Conservation (phyloP, 148 eudicot genomes). For the Linanthus parryae region DNA sequence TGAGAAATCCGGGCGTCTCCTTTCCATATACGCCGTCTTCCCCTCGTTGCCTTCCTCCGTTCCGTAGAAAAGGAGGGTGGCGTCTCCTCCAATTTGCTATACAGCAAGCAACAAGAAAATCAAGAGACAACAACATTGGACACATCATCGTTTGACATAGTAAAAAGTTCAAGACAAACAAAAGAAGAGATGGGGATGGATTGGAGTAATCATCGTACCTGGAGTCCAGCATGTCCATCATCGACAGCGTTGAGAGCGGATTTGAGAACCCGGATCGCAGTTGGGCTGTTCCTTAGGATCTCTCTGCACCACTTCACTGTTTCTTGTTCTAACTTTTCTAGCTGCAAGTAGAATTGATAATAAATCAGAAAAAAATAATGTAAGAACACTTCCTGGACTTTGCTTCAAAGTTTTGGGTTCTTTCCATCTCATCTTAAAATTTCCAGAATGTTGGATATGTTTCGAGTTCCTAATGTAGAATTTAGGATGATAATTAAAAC, state of each 20-base stretch:
- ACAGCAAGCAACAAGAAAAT: not conserved
- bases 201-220: too few relatives aligned
- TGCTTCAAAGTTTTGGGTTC: too few relatives aligned
- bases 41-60: slow-evolving; percentile 92
- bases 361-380: slow-evolving; percentile 1
- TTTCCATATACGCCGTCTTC: slow-evolving; percentile 66
- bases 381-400: too few relatives aligned
- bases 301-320: slow-evolving; percentile 94
- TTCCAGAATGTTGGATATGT: too few relatives aligned
- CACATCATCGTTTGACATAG: not conserved
- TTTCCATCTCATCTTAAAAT: too few relatives aligned
- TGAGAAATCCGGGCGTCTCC: slow-evolving; percentile 71
- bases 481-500: too few relatives aligned
- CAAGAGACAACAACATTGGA: not conserved
- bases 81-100: slow-evolving; percentile 81
- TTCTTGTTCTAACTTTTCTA: slow-evolving; percentile 82
- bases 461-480: too few relatives aligned
- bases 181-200: not conserved
- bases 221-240: slow-evolving; percentile 98
- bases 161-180: not conserved
- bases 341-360: slow-evolving; percentile 32
- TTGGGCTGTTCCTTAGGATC: slow-evolving; percentile 84
- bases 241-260: slow-evolving; percentile 89
- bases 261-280: slow-evolving; percentile 85
- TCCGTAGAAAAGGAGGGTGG: slow-evolving; percentile 79